Evolutionary conservation across 352 stramenopile genomes (phyloP).

Genomic region (Phytophthora foliorum): DNA sequence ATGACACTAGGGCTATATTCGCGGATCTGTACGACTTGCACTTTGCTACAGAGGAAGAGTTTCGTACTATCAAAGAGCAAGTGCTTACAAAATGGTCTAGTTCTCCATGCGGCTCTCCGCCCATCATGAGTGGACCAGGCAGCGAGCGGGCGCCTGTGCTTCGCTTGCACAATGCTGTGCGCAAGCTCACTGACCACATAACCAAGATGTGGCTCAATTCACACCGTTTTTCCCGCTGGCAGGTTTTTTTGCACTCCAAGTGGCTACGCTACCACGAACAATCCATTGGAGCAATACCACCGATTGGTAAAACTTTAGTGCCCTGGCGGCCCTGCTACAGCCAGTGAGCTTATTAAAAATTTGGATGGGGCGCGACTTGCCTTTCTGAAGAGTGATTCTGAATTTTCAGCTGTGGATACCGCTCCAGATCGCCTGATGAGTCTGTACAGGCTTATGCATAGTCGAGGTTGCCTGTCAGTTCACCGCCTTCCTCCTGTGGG

Average conservation of each 20-base stretch:
- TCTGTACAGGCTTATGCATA: background rate
- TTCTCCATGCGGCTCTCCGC: background rate
- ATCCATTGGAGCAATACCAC: background rate
- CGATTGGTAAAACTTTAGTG: background rate
- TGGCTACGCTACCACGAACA: background rate
- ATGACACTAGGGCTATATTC: background rate
- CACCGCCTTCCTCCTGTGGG: background rate
- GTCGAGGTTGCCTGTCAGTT: background rate
- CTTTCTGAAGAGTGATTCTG: background rate
- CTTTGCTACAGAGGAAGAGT: background rate
- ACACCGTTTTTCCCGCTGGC: background rate
- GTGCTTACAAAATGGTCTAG: background rate
- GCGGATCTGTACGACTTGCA: background rate
- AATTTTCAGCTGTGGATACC: background rate
- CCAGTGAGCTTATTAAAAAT: background rate
- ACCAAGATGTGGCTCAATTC: background rate
- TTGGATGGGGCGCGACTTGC: background rate
- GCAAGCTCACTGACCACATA: background rate
- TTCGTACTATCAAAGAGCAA: background rate
- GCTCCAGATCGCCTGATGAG: background rate
- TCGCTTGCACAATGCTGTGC: too few relatives aligned
- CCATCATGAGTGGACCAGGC: too few relatives aligned
- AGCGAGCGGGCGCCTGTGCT: too few relatives aligned
- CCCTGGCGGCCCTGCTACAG: background rate
- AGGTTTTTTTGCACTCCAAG: background rate